Evolutionary conservation across 192 early-diverging fungal genomes (phyloP).

Genomic region (Coemansia sp.): DNA sequence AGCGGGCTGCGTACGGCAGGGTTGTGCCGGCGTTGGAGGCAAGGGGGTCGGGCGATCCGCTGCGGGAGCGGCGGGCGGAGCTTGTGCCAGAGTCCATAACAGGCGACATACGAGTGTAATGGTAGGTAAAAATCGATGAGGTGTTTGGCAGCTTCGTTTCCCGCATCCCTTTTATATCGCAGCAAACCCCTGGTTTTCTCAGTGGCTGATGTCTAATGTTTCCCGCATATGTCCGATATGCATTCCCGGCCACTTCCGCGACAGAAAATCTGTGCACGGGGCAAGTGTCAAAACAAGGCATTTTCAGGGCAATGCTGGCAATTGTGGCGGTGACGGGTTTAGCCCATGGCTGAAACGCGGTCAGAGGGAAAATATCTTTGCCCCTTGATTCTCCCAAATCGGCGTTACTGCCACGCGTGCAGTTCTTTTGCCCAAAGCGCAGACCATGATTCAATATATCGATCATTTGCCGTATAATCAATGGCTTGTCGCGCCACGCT

Average conservation of each 20-base stretch:
- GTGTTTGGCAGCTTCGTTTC: neutral
- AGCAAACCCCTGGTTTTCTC: neutral
- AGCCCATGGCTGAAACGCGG: conserved; percentile 4
- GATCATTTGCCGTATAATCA: neutral
- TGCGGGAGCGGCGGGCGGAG: conserved; percentile 33
- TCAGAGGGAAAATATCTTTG: conserved; percentile 8
- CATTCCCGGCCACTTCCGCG: conserved; percentile 9
- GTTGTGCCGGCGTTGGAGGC: conserved; percentile 39
- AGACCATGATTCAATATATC: neutral
- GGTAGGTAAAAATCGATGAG: neutral
- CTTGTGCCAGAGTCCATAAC: conserved; percentile 24
- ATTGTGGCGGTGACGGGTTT: neutral
- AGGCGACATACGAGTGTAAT: neutral
- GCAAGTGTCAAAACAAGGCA: neutral
- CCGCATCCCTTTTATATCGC: neutral
- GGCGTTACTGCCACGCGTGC: conserved; percentile 13
- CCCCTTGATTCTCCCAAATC: neutral
- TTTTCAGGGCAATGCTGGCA: neutral
- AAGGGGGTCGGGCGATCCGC: conserved; percentile 33
- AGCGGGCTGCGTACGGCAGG: conserved; percentile 49
- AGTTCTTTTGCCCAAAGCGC: neutral
- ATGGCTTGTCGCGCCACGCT: neutral
- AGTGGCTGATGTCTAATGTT: neutral
- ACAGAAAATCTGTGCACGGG: conserved; percentile 7
- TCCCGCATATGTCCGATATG: conserved; percentile 14